Evolutionary conservation across 2,329 filamentous ascomycete species (phyloP).

Genomic region (Chrysoporthe austroafricana): DNA sequence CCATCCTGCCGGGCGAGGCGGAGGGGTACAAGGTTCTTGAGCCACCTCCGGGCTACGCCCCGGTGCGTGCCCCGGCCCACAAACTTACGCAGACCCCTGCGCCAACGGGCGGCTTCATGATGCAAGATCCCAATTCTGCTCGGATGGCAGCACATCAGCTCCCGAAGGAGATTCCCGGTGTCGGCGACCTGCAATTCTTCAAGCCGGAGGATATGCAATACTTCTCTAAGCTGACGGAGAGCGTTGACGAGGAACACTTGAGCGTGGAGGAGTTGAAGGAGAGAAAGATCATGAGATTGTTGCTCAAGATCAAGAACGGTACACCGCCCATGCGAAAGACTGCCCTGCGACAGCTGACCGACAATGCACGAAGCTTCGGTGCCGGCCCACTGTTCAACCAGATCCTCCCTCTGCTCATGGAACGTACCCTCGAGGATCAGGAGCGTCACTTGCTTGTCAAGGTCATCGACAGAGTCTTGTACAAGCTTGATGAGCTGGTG

Average conservation of each 20-base stretch:
- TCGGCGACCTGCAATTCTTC: slow-evolving; percentile 96
- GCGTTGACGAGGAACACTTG: slow-evolving; percentile 86
- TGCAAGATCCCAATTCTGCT: slow-evolving; percentile 90
- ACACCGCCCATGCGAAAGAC: slow-evolving; percentile 99
- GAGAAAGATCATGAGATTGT: slow-evolving; percentile 94
- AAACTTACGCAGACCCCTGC: slow-evolving; percentile 75
- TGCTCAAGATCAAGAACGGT: slow-evolving; percentile 98
- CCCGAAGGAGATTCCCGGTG: slow-evolving; percentile 92
- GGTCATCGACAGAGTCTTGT: slow-evolving; percentile 96
- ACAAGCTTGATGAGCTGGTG: slow-evolving; percentile 97
- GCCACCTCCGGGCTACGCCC: slow-evolving; percentile 89
- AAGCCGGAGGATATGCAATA: slow-evolving; percentile 99
- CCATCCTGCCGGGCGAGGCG: slow-evolving; percentile 83
- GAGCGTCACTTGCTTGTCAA: slow-evolving; percentile 98
- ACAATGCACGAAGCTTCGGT: slow-evolving; percentile 95
- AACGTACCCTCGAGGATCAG: slow-evolving; percentile 96
- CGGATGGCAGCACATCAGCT: slow-evolving; percentile 86
- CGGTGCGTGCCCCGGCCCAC: slow-evolving; percentile 75
- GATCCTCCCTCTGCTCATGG: slow-evolving; percentile 95
- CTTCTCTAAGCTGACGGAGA: slow-evolving; percentile 96
- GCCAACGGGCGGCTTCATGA: slow-evolving; percentile 88
- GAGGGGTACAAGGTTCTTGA: slow-evolving; percentile 93
- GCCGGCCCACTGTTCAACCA: slow-evolving; percentile 95
- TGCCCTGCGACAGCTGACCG: slow-evolving; percentile 92
- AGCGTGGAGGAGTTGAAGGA: slow-evolving; percentile 96